Evolutionary conservation across 1,284 basidiomycete genomes (phyloP).

Genomic region (Hortiboletus rubellus): DNA sequence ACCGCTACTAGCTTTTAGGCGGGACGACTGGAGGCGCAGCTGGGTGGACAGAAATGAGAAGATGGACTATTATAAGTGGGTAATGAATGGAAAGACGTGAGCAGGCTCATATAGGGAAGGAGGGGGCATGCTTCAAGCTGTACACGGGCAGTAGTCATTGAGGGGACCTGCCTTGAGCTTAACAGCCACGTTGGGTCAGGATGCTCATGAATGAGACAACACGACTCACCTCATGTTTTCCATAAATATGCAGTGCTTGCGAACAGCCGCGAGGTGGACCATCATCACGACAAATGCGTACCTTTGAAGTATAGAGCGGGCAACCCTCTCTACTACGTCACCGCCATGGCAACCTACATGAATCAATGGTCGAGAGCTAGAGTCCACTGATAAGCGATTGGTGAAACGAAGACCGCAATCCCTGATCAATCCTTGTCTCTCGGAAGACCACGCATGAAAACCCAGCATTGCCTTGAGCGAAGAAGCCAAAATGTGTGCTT

Average conservation of each 20-base stretch:
- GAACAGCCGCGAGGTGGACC: slow-evolving; percentile 38
- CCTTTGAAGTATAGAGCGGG: slow-evolving; percentile 23
- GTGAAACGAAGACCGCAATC: slow-evolving; percentile 9
- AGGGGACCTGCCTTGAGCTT: slow-evolving; percentile 38
- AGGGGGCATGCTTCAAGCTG: slow-evolving; percentile 33
- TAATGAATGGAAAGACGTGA: slow-evolving; percentile 31
- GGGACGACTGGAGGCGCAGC: slow-evolving; percentile 27
- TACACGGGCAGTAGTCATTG: slow-evolving; percentile 37
- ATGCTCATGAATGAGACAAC: slow-evolving; percentile 35
- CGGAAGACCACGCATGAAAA: slow-evolving; percentile 9
- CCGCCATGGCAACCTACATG: slow-evolving; percentile 22
- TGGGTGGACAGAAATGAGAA: slow-evolving; percentile 33
- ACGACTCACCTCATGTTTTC: slow-evolving; percentile 42
- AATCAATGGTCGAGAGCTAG: slow-evolving; percentile 9
- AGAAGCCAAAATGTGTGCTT: slow-evolving; percentile 7
- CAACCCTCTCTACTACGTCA: slow-evolving; percentile 28
- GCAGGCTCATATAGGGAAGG: slow-evolving; percentile 35
- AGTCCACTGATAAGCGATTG: slow-evolving; percentile 18
- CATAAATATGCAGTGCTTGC: slow-evolving; percentile 36
- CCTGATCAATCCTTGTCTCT: slow-evolving; percentile 15
- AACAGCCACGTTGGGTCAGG: slow-evolving; percentile 38
- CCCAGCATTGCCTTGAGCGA: slow-evolving; percentile 20
- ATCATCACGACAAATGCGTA: slow-evolving; percentile 38
- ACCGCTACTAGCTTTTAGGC: slow-evolving; percentile 13
- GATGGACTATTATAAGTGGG: slow-evolving; percentile 31